These are phyloP conservation scores for Phytomonas serpens DNA, from an alignment of 208 protist species.

Conservation along the genomic window DNA sequence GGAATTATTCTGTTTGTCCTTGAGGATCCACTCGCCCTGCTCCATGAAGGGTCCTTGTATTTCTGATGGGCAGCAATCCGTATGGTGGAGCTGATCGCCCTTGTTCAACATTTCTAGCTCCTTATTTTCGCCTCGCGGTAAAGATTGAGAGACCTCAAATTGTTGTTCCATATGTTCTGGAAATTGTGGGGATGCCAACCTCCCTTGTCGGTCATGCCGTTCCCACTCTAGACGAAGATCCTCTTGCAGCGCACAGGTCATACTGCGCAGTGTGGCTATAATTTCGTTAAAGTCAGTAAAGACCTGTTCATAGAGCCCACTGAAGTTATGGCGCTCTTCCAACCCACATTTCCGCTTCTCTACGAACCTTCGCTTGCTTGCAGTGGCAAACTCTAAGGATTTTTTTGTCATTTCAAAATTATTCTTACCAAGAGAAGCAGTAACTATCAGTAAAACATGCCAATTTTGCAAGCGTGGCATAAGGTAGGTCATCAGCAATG, in stretches of 20 bases:
- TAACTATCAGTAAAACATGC: constrained; percentile 66
- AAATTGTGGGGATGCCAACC: neutral
- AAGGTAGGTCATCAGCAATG: constrained; percentile 56
- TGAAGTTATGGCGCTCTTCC: neutral
- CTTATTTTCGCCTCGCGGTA: neutral
- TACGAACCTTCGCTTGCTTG: neutral
- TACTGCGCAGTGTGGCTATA: neutral
- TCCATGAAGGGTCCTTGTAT: neutral
- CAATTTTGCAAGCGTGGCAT: constrained; percentile 46
- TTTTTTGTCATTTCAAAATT: constrained; percentile 56
- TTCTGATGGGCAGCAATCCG: neutral
- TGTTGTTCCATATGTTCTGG: neutral
- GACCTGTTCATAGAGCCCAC: neutral
- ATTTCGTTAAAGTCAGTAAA: neutral
- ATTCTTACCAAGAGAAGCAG: constrained; percentile 47
- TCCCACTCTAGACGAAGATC: neutral
- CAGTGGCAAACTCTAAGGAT: constrained; percentile 64
- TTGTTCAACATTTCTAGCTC: neutral
- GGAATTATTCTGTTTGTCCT: neutral
- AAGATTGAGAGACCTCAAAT: neutral
- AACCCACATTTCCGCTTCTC: neutral
- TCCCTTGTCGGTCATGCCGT: neutral
- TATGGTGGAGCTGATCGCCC: neutral
- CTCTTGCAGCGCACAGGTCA: neutral
- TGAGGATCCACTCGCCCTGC: neutral